Conservation (phyloP, 345 rosid genomes). For the Balakata baccata region DNA sequence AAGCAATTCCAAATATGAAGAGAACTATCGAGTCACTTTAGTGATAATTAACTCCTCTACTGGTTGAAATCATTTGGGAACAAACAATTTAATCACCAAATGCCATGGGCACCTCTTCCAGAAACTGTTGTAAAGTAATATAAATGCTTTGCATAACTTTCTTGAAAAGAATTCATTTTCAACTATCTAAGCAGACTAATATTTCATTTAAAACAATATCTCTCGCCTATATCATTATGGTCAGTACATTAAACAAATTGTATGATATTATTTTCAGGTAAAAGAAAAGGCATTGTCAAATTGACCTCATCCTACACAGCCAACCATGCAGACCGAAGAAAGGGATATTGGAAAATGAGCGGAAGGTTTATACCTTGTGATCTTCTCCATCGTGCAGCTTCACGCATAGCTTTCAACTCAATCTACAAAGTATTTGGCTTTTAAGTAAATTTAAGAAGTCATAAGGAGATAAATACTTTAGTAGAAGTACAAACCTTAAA, state of each 20-base stretch:
- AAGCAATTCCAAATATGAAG: neutral
- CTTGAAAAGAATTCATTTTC: neutral
- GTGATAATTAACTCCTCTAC: neutral
- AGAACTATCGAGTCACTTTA: neutral
- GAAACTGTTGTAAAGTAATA: neutral
- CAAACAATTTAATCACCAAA: neutral
- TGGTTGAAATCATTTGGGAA: neutral
- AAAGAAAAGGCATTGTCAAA: neutral
- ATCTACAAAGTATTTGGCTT: conserved; percentile 37
- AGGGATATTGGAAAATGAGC: neutral
- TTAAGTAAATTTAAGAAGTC: conserved; percentile 12
- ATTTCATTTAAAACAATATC: neutral
- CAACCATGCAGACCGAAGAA: neutral
- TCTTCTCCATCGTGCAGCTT: conserved; percentile 94
- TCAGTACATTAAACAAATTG: neutral
- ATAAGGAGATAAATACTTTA: conserved; percentile 4
- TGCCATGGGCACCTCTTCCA: neutral
- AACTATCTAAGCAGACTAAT: neutral
- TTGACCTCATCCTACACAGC: neutral
- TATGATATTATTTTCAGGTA: neutral
- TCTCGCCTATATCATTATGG: neutral
- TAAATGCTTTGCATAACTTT: neutral
- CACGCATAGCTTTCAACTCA: conserved; percentile 80
- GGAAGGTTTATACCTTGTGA: conserved; percentile 48
- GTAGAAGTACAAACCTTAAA: conserved; percentile 60